Conservation (phyloP, 2,329 filamentous ascomycete genomes). For the Trichocomaceae sp. region DNA sequence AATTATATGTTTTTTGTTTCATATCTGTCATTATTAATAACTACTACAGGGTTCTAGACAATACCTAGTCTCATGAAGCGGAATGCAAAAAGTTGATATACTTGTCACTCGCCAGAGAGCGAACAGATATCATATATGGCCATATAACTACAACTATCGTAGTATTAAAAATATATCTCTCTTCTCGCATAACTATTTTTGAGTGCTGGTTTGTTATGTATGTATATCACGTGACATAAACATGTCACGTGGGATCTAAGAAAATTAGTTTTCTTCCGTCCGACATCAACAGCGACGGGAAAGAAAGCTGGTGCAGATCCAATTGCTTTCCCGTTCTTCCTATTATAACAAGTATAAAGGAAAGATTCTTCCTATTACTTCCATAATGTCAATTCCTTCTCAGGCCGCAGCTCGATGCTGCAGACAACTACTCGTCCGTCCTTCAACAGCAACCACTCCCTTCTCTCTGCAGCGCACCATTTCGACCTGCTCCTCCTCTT, state of each 20-base stretch:
- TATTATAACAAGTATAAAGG: conserved; percentile 10
- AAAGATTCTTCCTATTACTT: conserved; percentile 4
- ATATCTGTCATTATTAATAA: conserved; percentile 7
- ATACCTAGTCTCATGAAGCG: conserved; percentile 6
- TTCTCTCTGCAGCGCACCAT: conserved; percentile 30
- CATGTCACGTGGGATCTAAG: conserved; percentile 12
- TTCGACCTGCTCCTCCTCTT: conserved; percentile 21
- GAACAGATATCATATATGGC: not conserved
- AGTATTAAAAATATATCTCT: too few relatives aligned
- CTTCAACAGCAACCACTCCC: conserved; percentile 26
- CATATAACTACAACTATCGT: too few relatives aligned
- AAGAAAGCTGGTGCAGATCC: not conserved
- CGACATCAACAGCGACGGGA: conserved; percentile 7
- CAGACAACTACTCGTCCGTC: conserved; percentile 37
- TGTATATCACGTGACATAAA: conserved; percentile 22
- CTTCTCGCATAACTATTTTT: not conserved
- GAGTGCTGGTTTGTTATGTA: not conserved
- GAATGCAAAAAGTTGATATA: conserved; percentile 4
- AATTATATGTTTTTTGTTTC: conserved; percentile 12
- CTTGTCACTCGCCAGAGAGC: not conserved
- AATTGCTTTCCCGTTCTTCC: conserved; percentile 7
- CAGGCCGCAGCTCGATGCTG: conserved; percentile 38
- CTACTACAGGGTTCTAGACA: not conserved
- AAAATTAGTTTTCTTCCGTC: conserved; percentile 16
- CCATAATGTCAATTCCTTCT: conserved; percentile 36